Evolutionary conservation across 257 asterid species (phyloP), one percentile per base, ranked within the genome.

Genomic region (Penstemon newberryi): DNA sequence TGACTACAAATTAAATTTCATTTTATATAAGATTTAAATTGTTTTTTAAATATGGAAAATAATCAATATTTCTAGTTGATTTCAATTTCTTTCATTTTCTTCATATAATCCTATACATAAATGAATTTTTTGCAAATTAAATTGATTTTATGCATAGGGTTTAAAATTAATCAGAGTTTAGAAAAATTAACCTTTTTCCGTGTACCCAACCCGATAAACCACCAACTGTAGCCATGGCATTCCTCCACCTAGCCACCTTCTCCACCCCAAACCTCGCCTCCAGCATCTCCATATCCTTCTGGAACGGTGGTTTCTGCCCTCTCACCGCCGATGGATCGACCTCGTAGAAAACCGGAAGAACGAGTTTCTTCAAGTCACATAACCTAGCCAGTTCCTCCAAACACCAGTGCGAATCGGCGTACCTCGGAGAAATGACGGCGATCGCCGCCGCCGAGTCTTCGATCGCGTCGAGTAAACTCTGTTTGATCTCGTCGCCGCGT

Each of bases 191-290:
- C 79, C 73, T 33, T 3, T 6, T 0, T 3, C 11, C 33, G 6
- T 74, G 61, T 61, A 69, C 82, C 82, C 79, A 78, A 45, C 82
- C 82, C 18, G 77, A 71, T 42, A 25, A 56, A 37, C 62, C 67
- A 5, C 79, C 82, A 25, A 70, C 74, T 66, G 42, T 70, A 19
- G 43, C 53, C 79, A 78, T 70, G 53, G 74, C 82, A 18, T 60
- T 47, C 69, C 74, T 78, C 82, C 82, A 78, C 47, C 74, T 55
- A 10, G 8, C 57, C 68, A 70, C 59, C 47, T 5, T 0, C 5
- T 19, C 18, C 37, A 9, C 65, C 50, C 47, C 65, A n/a, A 33
- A 56, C 11, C 47, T 18, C 15, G 0, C 33, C 33, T 70, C 77
- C 0, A 57, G 63, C 2, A 36, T 12, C 12, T 2, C 7, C 38